phyloP scores from a whole-genome alignment of 345 rosid genomes.

The Clarkia xantiana region DNA sequence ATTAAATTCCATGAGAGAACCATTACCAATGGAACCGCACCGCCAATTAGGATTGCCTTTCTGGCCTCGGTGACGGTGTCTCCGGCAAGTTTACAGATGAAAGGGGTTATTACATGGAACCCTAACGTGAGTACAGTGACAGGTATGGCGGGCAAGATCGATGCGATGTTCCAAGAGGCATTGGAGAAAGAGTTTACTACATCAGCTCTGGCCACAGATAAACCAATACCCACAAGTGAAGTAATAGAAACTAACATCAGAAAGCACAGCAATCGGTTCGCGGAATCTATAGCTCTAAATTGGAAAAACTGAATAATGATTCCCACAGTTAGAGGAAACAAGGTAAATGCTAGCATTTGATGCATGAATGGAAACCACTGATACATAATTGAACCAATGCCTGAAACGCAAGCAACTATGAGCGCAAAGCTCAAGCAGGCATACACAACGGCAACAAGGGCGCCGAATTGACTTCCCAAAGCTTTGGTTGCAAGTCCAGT shows the following conservation, averaged over 20 bases:
- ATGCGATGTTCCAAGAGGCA: constrained; percentile 46
- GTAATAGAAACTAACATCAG: constrained; percentile 67
- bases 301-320: constrained; percentile 45
- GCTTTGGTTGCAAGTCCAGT: constrained; percentile 69
- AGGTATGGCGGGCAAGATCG: constrained; percentile 69
- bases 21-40: constrained; percentile 65
- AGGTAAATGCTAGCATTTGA: constrained; percentile 37
- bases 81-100: constrained; percentile 70
- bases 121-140: constrained; percentile 77
- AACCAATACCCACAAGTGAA: constrained; percentile 50
- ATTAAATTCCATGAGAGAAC: constrained; percentile 82
- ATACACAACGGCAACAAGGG: constrained; percentile 60
- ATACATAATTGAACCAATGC: constrained; percentile 66
- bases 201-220: constrained; percentile 57
- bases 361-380: constrained; percentile 73
- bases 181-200: constrained; percentile 42
- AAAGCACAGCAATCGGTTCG: constrained; percentile 51
- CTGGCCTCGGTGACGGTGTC: constrained; percentile 46
- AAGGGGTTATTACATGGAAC: constrained; percentile 87
- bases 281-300: constrained; percentile 45
- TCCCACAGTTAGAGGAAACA: constrained; percentile 51
- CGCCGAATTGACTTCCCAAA: constrained; percentile 51
- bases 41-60: constrained; percentile 63
- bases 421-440: constrained; percentile 76
- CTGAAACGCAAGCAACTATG: constrained; percentile 80